phyloP scores from a whole-genome alignment of 305 asterid species.

The Ajuga reptans region DNA sequence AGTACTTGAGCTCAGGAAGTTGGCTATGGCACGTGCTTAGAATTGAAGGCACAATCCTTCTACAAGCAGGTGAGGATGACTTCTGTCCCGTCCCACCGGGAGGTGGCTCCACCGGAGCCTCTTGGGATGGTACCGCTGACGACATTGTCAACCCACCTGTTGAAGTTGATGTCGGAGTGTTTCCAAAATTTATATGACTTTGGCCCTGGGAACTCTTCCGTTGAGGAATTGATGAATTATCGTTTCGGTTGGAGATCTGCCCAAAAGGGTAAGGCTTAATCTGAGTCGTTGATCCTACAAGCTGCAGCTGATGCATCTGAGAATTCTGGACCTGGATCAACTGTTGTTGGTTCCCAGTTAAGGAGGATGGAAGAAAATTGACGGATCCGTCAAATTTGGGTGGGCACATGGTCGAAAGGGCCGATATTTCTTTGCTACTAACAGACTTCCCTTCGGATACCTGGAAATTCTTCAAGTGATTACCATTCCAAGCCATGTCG shows the following conservation, averaged over 20 bases:
- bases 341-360: conserved; percentile 24
- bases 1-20: conserved; percentile 40
- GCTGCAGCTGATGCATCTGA: conserved; percentile 30
- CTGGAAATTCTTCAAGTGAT: conserved; percentile 30
- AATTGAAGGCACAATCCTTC: conserved; percentile 35
- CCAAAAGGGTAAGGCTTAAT: conserved; percentile 10
- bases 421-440: conserved; percentile 12
- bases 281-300: conserved; percentile 20
- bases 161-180: conserved; percentile 18
- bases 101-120: conserved; percentile 25
- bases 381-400: conserved; percentile 25
- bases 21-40: conserved; percentile 29
- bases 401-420: conserved; percentile 21
- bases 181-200: conserved; percentile 27
- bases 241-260: conserved; percentile 11
- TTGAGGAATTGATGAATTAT: conserved; percentile 24
- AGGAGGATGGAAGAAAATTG: conserved; percentile 22
- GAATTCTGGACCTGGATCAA: conserved; percentile 31
- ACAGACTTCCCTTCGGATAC: conserved; percentile 28
- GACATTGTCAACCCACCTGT: background rate
- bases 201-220: conserved; percentile 32
- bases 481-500: conserved; percentile 28
- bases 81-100: conserved; percentile 33
- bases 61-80: conserved; percentile 36
- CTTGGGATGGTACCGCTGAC: conserved; percentile 17